Conservation (phyloP, 2,329 filamentous ascomycete species). For the Neonectria hederae region DNA sequence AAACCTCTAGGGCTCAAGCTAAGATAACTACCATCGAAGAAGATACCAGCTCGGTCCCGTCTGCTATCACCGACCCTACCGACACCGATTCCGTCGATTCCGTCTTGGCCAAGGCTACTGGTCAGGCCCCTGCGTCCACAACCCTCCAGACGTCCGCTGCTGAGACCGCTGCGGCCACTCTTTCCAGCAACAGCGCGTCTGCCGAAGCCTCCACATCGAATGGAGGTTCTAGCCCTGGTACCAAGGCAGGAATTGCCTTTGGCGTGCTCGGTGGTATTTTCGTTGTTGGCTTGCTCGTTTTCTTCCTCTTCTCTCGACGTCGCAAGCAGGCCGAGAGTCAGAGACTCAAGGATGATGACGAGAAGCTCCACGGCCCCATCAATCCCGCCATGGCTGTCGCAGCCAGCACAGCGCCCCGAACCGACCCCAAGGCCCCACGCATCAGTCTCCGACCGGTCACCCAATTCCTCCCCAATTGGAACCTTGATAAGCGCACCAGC, state of each 20-base stretch:
- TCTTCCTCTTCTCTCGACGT: slow-evolving; percentile 75
- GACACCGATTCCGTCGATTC: slow-evolving; percentile 40
- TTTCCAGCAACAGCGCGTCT: slow-evolving; percentile 35
- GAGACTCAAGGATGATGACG: slow-evolving; percentile 66
- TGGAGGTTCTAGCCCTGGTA: slow-evolving; percentile 47
- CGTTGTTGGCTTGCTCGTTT: slow-evolving; percentile 71
- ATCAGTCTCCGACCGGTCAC: slow-evolving; percentile 87
- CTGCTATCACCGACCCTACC: slow-evolving; percentile 42
- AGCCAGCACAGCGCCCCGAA: slow-evolving; percentile 37
- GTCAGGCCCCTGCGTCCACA: slow-evolving; percentile 25
- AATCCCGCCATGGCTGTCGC: slow-evolving; percentile 46
- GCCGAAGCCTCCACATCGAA: slow-evolving; percentile 28
- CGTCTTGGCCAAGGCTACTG: slow-evolving; percentile 46
- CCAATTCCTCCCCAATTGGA: slow-evolving; percentile 77
- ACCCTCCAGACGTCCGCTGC: slow-evolving; percentile 26
- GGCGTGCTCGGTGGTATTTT: slow-evolving; percentile 78
- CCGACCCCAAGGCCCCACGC: slow-evolving; percentile 72
- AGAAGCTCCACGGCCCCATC: slow-evolving; percentile 64
- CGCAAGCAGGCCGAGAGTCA: slow-evolving; percentile 71
- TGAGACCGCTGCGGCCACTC: slow-evolving; percentile 27
- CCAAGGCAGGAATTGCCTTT: slow-evolving; percentile 85
- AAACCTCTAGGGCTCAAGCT: slow-evolving; percentile 32
- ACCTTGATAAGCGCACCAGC: slow-evolving; percentile 60
- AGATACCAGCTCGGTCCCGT: slow-evolving; percentile 34
- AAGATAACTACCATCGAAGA: slow-evolving; percentile 31